These are phyloP conservation scores for Dacryopinax primogenitus DNA, from an alignment of 768 basidiomycete species.

Conservation along the genomic window DNA sequence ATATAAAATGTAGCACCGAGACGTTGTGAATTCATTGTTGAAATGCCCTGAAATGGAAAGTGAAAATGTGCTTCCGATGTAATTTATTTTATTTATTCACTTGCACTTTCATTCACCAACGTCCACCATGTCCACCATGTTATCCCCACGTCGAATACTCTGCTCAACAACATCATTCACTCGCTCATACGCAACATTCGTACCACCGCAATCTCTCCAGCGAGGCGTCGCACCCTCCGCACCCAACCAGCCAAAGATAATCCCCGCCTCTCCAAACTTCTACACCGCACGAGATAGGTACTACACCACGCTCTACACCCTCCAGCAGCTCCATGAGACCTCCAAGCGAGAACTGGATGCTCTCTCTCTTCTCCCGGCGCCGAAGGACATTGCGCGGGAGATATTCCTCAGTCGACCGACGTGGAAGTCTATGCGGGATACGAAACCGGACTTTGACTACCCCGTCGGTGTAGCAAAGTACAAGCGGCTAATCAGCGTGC, in stretches of 20 bases:
- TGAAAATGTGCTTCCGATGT: no score
- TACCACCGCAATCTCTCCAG: neutral
- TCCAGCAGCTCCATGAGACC: constrained; percentile 50
- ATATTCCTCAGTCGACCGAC: constrained; percentile 47
- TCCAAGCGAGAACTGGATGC: constrained; percentile 47
- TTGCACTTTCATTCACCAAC: no score
- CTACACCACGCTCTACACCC: constrained; percentile 54
- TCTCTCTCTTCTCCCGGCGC: constrained; percentile 66
- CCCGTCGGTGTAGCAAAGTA: constrained; percentile 59
- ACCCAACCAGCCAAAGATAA: neutral
- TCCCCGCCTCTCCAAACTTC: constrained; percentile 61
- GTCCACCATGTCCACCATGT: no score
- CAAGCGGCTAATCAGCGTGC: constrained; percentile 44
- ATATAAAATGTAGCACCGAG: no score
- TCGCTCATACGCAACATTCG: no score
- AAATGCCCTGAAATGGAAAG: no score
- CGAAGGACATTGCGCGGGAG: constrained; percentile 47
- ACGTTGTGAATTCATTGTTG: no score
- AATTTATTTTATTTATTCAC: no score
- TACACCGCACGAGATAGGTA: constrained; percentile 69
- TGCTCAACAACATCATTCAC: no score
- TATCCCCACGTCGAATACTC: no score
- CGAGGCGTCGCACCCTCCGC: neutral
- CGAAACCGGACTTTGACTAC: constrained; percentile 44
- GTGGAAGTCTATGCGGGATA: constrained; percentile 55